These are phyloP conservation scores for Scedosporium minutisporum DNA, from an alignment of 2,329 filamentous ascomycete genomes.

Conservation along the genomic window DNA sequence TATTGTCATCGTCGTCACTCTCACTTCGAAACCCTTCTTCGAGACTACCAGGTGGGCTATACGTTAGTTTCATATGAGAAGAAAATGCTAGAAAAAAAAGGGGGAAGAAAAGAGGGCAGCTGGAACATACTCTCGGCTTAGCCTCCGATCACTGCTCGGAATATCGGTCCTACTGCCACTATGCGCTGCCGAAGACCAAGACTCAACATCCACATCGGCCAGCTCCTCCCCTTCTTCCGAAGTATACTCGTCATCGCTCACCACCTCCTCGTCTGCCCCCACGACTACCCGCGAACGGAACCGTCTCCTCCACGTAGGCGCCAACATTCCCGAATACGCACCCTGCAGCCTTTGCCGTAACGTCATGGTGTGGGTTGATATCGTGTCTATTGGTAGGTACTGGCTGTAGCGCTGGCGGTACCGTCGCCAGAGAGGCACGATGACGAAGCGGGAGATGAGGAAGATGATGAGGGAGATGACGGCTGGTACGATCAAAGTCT, in stretches of 20 bases:
- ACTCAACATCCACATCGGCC: constrained; percentile 36
- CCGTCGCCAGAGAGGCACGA: constrained; percentile 59
- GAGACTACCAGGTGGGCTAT: no score
- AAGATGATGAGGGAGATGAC: constrained; percentile 62
- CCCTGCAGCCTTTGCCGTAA: constrained; percentile 33
- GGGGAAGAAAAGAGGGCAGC: constrained; percentile 1
- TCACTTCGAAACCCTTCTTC: constrained; percentile 46
- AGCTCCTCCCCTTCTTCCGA: constrained; percentile 64
- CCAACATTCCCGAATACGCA: constrained; percentile 10
- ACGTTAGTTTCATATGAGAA: no score
- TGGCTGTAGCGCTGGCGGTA: constrained; percentile 64
- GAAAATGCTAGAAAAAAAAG: background rate
- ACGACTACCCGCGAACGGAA: constrained; percentile 24
- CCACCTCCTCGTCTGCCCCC: constrained; percentile 23
- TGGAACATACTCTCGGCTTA: constrained; percentile 62
- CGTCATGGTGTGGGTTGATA: constrained; percentile 47
- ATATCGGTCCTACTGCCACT: constrained; percentile 26
- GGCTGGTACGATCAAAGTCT: constrained; percentile 64
- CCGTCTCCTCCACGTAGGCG: background rate
- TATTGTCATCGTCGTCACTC: constrained; percentile 15
- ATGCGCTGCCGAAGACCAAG: constrained; percentile 34
- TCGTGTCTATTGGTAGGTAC: constrained; percentile 60
- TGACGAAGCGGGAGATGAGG: constrained; percentile 52
- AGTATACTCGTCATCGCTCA: constrained; percentile 42
- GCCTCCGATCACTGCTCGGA: constrained; percentile 44